A percentile compares a stretch with the other conserved stretches of the same genome.
Evolutionary conservation across 139 green algal genomes (phyloP).

Genomic region (Asterochloris erici): DNA sequence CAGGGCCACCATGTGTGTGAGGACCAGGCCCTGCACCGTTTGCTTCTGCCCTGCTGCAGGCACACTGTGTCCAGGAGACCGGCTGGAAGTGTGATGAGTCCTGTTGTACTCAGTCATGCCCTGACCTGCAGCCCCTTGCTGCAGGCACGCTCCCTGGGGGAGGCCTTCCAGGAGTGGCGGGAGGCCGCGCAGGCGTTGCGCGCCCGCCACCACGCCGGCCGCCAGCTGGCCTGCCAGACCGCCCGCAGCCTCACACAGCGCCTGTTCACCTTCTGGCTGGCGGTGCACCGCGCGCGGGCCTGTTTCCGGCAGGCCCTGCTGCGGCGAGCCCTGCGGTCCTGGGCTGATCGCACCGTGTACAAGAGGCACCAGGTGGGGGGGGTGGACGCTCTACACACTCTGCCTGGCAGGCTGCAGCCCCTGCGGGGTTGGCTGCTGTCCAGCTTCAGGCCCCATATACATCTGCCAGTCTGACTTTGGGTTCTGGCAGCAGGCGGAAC

Average conservation of each 20-base stretch:
- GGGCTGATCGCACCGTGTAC: neutral
- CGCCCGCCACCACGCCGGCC: neutral
- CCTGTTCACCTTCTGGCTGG: constrained; percentile 32
- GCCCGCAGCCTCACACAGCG: constrained; percentile 10
- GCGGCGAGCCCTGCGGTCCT: constrained; percentile 6
- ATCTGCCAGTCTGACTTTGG: too few relatives aligned
- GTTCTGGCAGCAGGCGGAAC: too few relatives aligned
- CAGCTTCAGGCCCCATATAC: too few relatives aligned
- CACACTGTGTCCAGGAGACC: too few relatives aligned
- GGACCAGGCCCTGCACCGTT: too few relatives aligned
- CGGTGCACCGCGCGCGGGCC: neutral
- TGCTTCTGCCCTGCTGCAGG: too few relatives aligned
- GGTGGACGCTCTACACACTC: too few relatives aligned
- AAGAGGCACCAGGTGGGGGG: constrained; percentile 9
- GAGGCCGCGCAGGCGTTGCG: neutral
- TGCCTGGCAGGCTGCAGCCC: too few relatives aligned
- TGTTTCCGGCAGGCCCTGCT: neutral
- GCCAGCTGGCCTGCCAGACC: neutral
- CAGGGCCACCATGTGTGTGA: too few relatives aligned
- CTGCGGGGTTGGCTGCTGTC: too few relatives aligned
- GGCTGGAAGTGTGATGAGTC: too few relatives aligned
- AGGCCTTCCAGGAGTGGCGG: constrained; percentile 23
- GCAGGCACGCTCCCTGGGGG: constrained; percentile 5
- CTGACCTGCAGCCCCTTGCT: neutral
- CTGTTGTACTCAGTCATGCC: too few relatives aligned